These are phyloP conservation scores for Dalbergia oliveri DNA, from an alignment of 306 rosid genomes.

Conservation along the genomic window DNA sequence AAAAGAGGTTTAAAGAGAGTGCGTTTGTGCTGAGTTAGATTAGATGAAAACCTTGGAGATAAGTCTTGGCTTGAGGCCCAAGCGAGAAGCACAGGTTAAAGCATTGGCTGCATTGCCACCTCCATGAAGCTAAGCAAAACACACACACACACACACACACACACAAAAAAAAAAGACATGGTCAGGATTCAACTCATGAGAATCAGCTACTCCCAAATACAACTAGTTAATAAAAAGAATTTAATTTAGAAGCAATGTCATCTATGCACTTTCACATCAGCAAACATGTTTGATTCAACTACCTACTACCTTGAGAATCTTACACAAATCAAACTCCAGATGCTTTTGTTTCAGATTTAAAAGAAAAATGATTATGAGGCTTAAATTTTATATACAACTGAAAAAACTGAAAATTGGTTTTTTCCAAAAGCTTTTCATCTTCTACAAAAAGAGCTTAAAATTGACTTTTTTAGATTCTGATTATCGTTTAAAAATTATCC, in stretches of 20 bases:
- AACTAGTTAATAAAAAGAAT: background rate
- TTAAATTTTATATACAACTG: too few relatives aligned
- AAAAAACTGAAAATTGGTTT: too few relatives aligned
- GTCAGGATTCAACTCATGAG: constrained; percentile 5
- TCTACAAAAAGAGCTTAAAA: too few relatives aligned
- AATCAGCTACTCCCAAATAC: background rate
- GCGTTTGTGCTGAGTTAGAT: background rate
- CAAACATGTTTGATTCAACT: too few relatives aligned
- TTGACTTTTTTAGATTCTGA: too few relatives aligned
- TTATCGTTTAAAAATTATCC: too few relatives aligned
- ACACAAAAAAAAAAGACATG: background rate
- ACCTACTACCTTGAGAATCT: too few relatives aligned
- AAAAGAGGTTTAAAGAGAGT: background rate
- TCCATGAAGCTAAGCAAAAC: constrained; percentile 71
- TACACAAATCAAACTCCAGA: too few relatives aligned
- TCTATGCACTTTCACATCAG: too few relatives aligned
- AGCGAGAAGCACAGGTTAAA: constrained; percentile 74
- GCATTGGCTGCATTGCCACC: constrained; percentile 91
- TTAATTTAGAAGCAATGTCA: too few relatives aligned
- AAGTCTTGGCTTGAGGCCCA: constrained; percentile 77
- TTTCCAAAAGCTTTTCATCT: too few relatives aligned
- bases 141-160: background rate
- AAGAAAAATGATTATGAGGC: background rate
- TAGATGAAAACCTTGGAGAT: constrained; percentile 72
- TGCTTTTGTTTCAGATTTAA: background rate